Conservation (phyloP, 345 rosid genomes). For the Eucalyptus polybractea region DNA sequence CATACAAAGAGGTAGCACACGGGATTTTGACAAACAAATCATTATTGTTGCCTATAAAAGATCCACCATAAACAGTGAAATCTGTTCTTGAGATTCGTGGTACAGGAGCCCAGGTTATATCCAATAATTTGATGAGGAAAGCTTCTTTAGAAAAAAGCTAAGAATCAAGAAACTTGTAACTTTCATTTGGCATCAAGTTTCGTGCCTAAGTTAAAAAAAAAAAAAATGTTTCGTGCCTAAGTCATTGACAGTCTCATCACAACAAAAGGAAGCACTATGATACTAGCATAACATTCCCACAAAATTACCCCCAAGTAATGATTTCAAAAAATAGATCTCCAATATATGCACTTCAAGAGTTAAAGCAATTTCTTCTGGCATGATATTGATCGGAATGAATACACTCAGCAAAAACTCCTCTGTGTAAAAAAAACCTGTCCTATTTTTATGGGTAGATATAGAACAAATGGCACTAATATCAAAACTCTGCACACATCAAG, state of each 20-base stretch:
- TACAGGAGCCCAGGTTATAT: background rate
- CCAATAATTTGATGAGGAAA: background rate
- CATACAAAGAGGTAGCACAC: background rate
- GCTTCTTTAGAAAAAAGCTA: background rate
- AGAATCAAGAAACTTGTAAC: background rate
- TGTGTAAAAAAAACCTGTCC: background rate
- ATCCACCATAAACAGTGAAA: background rate
- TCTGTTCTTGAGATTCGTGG: background rate
- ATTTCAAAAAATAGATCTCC: background rate
- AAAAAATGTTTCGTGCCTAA: background rate
- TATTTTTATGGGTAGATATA: background rate
- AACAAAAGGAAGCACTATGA: background rate
- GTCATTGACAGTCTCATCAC: background rate
- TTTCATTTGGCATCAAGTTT: background rate
- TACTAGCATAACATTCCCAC: background rate
- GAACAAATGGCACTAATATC: background rate
- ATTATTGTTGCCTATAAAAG: background rate
- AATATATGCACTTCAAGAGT: background rate
- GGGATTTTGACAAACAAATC: background rate
- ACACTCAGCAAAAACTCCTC: background rate
- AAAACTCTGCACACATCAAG: background rate
- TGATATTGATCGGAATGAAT: background rate
- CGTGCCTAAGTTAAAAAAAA: background rate
- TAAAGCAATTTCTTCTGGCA: background rate
- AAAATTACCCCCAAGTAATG: background rate